These are phyloP conservation scores for Elsinoe arachidis DNA, from an alignment of 2,329 filamentous ascomycete genomes.

Conservation along the genomic window DNA sequence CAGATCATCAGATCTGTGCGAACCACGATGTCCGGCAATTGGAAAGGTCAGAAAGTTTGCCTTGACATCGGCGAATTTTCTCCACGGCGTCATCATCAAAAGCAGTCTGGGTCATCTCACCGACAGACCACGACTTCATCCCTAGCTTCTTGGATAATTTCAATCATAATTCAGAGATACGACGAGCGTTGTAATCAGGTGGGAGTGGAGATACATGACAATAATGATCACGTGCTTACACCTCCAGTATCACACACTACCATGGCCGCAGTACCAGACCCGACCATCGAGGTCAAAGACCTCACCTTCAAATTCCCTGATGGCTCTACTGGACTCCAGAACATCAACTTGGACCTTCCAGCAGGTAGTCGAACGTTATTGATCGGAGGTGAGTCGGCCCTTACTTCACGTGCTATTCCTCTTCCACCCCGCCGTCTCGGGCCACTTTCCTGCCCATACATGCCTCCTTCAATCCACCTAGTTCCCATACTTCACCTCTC, in stretches of 20 bases:
- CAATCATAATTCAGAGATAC: too few relatives aligned
- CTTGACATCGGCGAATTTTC: slow-evolving; percentile 7
- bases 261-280: slow-evolving; percentile 27
- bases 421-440: slow-evolving; percentile 12
- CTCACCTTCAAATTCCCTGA: slow-evolving; percentile 87
- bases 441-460: slow-evolving; percentile 18
- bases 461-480: too few relatives aligned
- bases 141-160: too few relatives aligned
- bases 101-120: too few relatives aligned
- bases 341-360: slow-evolving; percentile 69
- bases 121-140: too few relatives aligned
- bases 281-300: slow-evolving; percentile 62
- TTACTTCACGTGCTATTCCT: slow-evolving; percentile 1
- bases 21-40: background rate
- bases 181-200: too few relatives aligned
- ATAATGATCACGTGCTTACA: background rate
- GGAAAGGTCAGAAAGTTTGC: background rate
- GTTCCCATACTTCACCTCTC: too few relatives aligned
- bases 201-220: background rate
- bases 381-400: slow-evolving; percentile 58
- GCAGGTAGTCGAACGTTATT: slow-evolving; percentile 78
- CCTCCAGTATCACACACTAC: background rate
- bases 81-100: background rate
- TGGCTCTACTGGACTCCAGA: slow-evolving; percentile 65
- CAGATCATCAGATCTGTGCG: background rate